Conservation (phyloP, 176 grass and related monocot species). For the Aegilops longissima region DNA sequence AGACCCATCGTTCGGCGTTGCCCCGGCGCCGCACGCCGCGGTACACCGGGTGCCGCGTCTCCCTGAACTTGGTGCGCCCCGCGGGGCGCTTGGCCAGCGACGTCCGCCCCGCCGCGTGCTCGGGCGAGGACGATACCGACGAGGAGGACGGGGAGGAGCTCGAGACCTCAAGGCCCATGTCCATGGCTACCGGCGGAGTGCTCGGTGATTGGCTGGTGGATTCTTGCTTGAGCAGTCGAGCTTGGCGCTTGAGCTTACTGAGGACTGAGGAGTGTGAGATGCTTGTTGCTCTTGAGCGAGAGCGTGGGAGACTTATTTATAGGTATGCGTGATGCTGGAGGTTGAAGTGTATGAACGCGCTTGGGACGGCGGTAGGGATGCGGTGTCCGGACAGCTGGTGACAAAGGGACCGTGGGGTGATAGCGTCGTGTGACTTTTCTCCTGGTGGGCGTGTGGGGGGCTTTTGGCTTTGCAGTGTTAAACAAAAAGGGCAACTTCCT, state of each 20-base stretch:
- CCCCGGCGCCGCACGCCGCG: conserved; percentile 65
- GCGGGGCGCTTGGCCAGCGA: conserved; percentile 58
- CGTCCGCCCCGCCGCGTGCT: background rate
- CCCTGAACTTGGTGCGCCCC: conserved; percentile 77
- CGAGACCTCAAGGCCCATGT: conserved; percentile 19
- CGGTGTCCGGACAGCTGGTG: conserved; percentile 20
- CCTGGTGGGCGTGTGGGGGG: background rate
- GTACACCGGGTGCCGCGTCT: conserved; percentile 85
- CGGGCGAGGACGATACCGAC: background rate
- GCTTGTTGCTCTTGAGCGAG: background rate
- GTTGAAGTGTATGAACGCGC: conserved; percentile 24
- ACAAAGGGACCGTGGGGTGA: background rate
- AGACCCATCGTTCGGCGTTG: conserved; percentile 55
- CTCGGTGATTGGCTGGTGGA: background rate
- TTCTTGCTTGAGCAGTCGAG: background rate
- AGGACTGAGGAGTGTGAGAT: background rate
- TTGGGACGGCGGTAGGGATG: background rate
- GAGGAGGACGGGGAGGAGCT: conserved; percentile 15
- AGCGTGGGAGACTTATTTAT: conserved; percentile 19
- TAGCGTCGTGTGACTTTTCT: background rate
- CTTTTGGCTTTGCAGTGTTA: background rate
- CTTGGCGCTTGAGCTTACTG: background rate
- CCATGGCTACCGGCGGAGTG: background rate
- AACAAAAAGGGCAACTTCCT: background rate
- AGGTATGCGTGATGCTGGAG: conserved; percentile 22